Conservation (phyloP, 306 rosid genomes). For the Citrullus colocynthis region DNA sequence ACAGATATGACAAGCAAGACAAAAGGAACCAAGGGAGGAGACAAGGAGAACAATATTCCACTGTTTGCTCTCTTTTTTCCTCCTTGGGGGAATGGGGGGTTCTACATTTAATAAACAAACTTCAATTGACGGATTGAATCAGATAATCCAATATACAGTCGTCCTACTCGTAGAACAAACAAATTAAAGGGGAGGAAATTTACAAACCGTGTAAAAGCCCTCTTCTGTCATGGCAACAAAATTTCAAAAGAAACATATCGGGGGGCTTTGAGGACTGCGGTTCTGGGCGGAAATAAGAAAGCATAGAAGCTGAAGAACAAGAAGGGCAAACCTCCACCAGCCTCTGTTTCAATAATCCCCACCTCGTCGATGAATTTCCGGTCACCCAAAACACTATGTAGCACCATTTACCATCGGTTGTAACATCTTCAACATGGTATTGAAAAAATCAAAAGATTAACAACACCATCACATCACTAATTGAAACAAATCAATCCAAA, state of each 20-base stretch:
- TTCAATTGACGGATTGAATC: neutral
- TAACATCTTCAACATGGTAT: constrained; percentile 45
- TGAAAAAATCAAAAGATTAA: neutral
- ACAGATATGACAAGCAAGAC: neutral
- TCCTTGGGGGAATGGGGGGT: neutral
- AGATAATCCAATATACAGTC: neutral
- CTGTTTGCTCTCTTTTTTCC: neutral
- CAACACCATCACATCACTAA: neutral
- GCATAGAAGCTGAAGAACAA: constrained; percentile 75
- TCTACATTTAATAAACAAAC: neutral
- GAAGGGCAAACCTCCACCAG: constrained; percentile 73
- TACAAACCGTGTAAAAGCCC: constrained; percentile 80
- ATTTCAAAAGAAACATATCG: constrained; percentile 67
- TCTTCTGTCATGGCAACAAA: constrained; percentile 58
- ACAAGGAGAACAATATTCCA: neutral
- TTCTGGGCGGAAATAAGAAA: constrained; percentile 48
- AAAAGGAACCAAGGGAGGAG: neutral
- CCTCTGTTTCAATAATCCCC: constrained; percentile 79
- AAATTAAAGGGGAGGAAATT: neutral
- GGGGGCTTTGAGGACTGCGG: constrained; percentile 59
- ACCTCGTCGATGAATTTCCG: constrained; percentile 60
- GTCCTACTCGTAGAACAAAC: neutral
- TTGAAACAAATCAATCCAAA: neutral
- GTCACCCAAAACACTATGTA: constrained; percentile 80
- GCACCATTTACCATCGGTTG: constrained; percentile 98